Evolutionary conservation across 2,329 filamentous ascomycete genomes (phyloP), one percentile per base, ranked within the genome.

Genomic region (Epichloe bromicola): DNA sequence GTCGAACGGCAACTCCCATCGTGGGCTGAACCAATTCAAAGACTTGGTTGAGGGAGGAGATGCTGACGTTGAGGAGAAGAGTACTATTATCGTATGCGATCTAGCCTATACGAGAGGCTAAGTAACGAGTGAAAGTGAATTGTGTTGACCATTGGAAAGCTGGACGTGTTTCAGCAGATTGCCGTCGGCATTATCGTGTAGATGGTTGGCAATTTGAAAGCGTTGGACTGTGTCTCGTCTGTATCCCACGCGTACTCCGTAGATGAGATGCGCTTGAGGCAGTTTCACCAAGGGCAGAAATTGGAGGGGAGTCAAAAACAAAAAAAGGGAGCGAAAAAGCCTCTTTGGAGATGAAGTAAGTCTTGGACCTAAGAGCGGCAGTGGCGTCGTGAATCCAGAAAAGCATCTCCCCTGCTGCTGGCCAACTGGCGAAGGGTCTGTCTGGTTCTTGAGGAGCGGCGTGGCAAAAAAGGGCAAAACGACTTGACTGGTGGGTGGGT

Each of bases 1-100:
- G 52, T 14, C 50, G 46, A 19, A 52, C 46, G 5, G 46, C 50
- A 46, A 52, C 34, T 38, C 52, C 52, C 52, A 54, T 54, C 14
- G 8, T 52, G 19, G 26, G 36, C 17, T 30, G 23, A 10, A 17
- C n/a, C 6, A 10, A 33, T 15, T 36, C n/a, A 19, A 15, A 11
- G 8, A 30, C 26, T 10, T 14, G 26, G n/a, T 10, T 15, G 33
- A 26, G 38, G 33, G 42, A 10, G 39, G 12, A 14, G 15, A 48
- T 17, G 19, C 10, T n/a, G 14, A n/a, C 14, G 36, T 7, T n/a
- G 36, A n/a, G 36, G 15, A 15, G 5, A 38, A 8, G 23, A 23
- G 20, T 39, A 7, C 36, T 20, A 7, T 46, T 15, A 11, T 33
- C 19, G 34, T 14, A 33, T 36, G 38, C 30, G 4, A 19, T 46